phyloP scores from a whole-genome alignment of 2,329 filamentous ascomycete species.

The Trichoderma lentiforme region DNA sequence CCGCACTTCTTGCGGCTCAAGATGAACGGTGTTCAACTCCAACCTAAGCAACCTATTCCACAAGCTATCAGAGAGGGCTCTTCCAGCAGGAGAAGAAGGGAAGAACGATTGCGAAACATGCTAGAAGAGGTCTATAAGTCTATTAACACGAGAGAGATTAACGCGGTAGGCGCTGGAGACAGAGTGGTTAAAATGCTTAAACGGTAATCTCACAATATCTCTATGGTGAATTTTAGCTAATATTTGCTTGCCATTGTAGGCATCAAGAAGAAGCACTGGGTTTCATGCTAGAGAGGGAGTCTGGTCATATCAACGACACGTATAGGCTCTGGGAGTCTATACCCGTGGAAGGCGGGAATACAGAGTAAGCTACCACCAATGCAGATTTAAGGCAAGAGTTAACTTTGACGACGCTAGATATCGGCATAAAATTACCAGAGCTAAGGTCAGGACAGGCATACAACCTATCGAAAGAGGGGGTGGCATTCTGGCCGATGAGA shows the following conservation, averaged over 20 bases:
- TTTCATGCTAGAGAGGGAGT: slow-evolving; percentile 40
- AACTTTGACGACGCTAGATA: slow-evolving; percentile 26
- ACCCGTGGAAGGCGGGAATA: slow-evolving; percentile 23
- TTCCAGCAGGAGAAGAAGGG: background rate
- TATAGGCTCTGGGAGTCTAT: slow-evolving; percentile 34
- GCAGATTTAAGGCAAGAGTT: background rate
- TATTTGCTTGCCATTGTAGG: slow-evolving; percentile 23
- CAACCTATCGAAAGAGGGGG: slow-evolving; percentile 34
- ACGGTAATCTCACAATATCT: slow-evolving; percentile 21
- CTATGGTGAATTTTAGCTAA: background rate
- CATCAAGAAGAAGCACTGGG: slow-evolving; percentile 38
- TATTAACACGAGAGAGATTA: slow-evolving; percentile 7
- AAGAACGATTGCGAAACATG: background rate
- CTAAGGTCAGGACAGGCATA: slow-evolving; percentile 28
- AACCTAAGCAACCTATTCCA: background rate
- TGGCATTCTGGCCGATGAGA: slow-evolving; percentile 58
- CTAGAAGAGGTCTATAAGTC: background rate
- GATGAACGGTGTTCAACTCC: background rate
- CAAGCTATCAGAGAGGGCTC: background rate
- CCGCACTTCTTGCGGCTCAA: slow-evolving; percentile 4
- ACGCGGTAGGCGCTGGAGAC: slow-evolving; percentile 22
- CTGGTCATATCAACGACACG: slow-evolving; percentile 30
- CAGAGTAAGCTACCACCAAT: slow-evolving; percentile 22
- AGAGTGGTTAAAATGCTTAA: slow-evolving; percentile 26
- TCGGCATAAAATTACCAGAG: slow-evolving; percentile 37